phyloP scores from a whole-genome alignment of 805 yeast species.

The Lipomyces starkeyi region DNA sequence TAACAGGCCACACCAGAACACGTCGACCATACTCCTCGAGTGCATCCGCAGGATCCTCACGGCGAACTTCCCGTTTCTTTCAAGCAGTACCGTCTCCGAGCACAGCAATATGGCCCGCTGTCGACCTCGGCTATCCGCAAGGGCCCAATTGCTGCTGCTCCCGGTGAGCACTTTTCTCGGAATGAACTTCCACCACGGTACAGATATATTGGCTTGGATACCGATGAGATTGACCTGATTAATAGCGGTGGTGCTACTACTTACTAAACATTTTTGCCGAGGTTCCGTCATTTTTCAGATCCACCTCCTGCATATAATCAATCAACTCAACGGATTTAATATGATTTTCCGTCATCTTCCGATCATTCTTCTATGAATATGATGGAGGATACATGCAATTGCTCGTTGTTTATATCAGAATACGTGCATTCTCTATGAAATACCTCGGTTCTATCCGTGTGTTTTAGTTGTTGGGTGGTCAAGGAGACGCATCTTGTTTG shows the following conservation, averaged over 20 bases:
- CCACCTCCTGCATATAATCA: background rate
- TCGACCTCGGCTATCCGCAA: constrained; percentile 33
- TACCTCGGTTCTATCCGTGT: background rate
- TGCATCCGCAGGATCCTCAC: constrained; percentile 50
- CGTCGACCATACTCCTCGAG: constrained; percentile 51
- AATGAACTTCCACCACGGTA: constrained; percentile 74
- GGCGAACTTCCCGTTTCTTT: constrained; percentile 50
- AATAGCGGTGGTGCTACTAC: constrained; percentile 77
- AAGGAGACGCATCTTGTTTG: background rate
- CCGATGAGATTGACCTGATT: constrained; percentile 74
- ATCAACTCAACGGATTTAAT: background rate
- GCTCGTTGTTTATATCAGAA: background rate
- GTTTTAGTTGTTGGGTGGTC: background rate
- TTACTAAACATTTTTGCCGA: constrained; percentile 1
- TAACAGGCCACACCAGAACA: constrained; percentile 35
- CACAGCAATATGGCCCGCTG: constrained; percentile 47
- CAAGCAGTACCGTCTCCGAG: constrained; percentile 42
- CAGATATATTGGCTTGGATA: constrained; percentile 67
- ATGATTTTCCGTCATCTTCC: no score
- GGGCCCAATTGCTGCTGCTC: constrained; percentile 37
- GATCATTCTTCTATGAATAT: no score
- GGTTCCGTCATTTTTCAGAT: background rate
- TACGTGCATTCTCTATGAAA: background rate
- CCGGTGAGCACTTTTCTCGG: constrained; percentile 54
- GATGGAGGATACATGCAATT: background rate